Evolutionary conservation across 163 green algal species (phyloP), one percentile per base, ranked within the genome.

Genomic region (Coccomyxa subellipsoidea): DNA sequence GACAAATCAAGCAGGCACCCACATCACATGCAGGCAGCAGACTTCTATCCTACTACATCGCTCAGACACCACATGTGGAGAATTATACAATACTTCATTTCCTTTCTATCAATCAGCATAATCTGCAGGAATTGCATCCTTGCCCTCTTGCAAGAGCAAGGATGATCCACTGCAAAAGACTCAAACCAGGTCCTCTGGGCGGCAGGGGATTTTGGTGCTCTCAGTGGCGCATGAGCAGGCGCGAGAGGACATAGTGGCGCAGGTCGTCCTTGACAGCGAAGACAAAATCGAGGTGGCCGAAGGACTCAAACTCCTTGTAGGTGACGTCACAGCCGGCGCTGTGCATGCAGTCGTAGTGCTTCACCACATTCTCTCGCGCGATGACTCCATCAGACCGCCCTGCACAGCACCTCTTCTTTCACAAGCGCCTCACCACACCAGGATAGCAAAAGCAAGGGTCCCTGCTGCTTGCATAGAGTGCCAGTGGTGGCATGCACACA

Each of bases 281-380:
- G 0, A 93, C 97, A 85, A 99, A 97, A 84, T 99, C 96, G 84
- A 99, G 89, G 89, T 99, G 96, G 0, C 94, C 95, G 76, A 96
- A 96, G 31, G 38, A 38, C n/a, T 96, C 92, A 85, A 98, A 98
- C 87, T 98, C 91, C 78, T 90, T 91, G 79, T 93, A 93, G 12
- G 89, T 94, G 21, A 95, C 91, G 80, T 91, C 35, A 7, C 90
- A 79, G 27, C 91, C 92, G 0, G 90, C 90, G 25, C 84, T 76
- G 34, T 80, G 78, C 90, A 98, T 95, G 0, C 80, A 77, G 0
- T 88, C 35, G 32, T 90, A 91, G 86, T 98, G 94, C 21, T 37
- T 59, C 10, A 86, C 78, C 0, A 94, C 54, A 25, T 81, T 85
- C 31, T 76, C 29, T 8, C 18, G 54, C 10, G 59, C 23, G 38